These are phyloP conservation scores for Pichia sp. DNA, from an alignment of 1,139 yeast genomes.

Conservation along the genomic window DNA sequence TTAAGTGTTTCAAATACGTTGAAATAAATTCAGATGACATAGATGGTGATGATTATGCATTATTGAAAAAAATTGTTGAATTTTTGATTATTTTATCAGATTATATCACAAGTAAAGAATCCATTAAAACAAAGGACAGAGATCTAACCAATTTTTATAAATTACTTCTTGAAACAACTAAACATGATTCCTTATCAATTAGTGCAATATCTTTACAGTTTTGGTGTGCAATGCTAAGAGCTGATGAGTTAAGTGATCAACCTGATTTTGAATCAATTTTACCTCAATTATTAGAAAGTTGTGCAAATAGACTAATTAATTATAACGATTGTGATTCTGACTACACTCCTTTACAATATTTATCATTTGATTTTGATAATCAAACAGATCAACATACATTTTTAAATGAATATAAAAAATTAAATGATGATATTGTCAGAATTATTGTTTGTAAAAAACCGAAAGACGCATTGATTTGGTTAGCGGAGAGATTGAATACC, in stretches of 20 bases:
- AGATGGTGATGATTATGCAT: conserved; percentile 72
- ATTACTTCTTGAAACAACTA: conserved; percentile 73
- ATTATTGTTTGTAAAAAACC: conserved; percentile 83
- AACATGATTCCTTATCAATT: conserved; percentile 79
- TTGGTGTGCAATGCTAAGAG: conserved; percentile 87
- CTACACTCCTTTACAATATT: conserved; percentile 54
- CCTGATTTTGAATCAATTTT: conserved; percentile 42
- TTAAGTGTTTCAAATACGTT: conserved; percentile 58
- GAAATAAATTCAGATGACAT: conserved; percentile 66
- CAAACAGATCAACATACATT: conserved; percentile 75
- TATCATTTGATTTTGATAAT: conserved; percentile 84
- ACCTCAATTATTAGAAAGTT: conserved; percentile 64
- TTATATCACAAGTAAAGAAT: conserved; percentile 43
- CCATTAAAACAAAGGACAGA: conserved; percentile 37
- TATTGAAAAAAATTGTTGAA: conserved; percentile 85
- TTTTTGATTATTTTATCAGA: conserved; percentile 89
- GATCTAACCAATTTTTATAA: conserved; percentile 61
- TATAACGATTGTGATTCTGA: conserved; percentile 65
- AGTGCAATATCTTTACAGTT: conserved; percentile 88
- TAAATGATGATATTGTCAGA: conserved; percentile 86
- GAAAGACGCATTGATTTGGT: conserved; percentile 74
- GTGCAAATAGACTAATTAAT: conserved; percentile 73
- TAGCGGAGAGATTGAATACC: conserved; percentile 62
- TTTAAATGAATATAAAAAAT: conserved; percentile 71
- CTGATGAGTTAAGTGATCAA: conserved; percentile 60